Base-by-base conservation (phyloP, 164 flowering plant genomes). In the Stephania japonica region DNA sequence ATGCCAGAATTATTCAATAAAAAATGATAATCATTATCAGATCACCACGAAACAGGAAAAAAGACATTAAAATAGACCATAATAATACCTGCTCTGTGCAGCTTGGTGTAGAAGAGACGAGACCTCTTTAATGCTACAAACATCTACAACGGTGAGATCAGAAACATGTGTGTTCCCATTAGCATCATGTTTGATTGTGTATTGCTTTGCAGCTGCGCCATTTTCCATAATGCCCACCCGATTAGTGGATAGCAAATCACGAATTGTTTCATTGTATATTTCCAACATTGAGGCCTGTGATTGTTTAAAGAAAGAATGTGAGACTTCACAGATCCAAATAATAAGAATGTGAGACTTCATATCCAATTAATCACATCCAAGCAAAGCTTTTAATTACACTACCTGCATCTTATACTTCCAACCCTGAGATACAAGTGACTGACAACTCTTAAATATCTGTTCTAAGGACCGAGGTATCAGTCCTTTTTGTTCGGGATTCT, bases 361-460 rank as follows among this genome's bases (percentile, higher is more conserved):
- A 49, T 56, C 16, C 63, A n/a, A 16, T 56, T 56, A 56, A 56
- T 59, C 64, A 21, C 7, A 5, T 59, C 21, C 59, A 41, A 61
- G 14, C 23, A 61, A 8, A 38, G 23, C 24, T 8, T 9, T 38
- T 42, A 59, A 14, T 3, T 41, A 27, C 42, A 47, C 26, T 65
- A 91, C 99, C 97, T 96, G 98, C 97, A 96, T 86, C 72, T 92
- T 97, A 83, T 88, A 96, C 73, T 88, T 90, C 99, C 99, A 96
- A 1, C 99, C 99, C 77, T 91, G 98, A 38, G 87, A 67, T 72
- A 73, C 73, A 75, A 91, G 92, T 69, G 86, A 68, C 66, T 91
- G 95, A 80, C 86, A 88, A 21, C 90, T 87, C 78, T 89, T 85
- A 81, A 96, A 96, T 49, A 96, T 91, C 76, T 96, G 99, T 75